These are phyloP conservation scores for Clonostachys rosea DNA, from an alignment of 2,329 filamentous ascomycete genomes.

Conservation along the genomic window DNA sequence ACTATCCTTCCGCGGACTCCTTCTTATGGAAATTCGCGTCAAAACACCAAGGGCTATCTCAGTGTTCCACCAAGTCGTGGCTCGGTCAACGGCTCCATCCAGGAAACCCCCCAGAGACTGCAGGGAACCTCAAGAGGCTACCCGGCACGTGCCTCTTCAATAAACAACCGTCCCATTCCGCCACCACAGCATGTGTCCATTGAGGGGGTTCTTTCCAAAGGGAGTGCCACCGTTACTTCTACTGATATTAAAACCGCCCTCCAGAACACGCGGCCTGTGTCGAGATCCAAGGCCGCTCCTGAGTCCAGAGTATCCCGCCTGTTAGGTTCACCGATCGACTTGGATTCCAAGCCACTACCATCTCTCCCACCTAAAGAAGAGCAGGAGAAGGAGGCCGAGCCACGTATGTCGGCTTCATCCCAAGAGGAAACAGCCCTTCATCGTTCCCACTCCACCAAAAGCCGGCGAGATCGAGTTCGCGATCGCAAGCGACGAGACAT, in stretches of 20 bases:
- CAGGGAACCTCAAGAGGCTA: too few relatives aligned
- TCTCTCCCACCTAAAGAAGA: not conserved
- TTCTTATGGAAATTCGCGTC: not conserved
- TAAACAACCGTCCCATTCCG: not conserved
- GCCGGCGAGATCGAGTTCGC: slow-evolving; percentile 28
- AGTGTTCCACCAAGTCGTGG: not conserved
- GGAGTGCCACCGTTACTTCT: not conserved
- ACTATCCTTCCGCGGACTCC: too few relatives aligned
- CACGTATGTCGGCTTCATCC: not conserved
- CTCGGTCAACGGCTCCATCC: not conserved
- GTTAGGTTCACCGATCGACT: too few relatives aligned
- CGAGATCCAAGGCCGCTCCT: too few relatives aligned
- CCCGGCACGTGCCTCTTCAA: too few relatives aligned
- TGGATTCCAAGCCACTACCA: not conserved
- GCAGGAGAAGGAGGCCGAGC: slow-evolving; percentile 2
- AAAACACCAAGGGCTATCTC: not conserved
- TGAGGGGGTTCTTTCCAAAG: not conserved
- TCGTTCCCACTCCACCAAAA: slow-evolving; percentile 14
- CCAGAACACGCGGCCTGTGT: too few relatives aligned
- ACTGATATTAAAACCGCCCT: too few relatives aligned
- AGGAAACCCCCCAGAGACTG: not conserved
- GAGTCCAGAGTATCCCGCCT: too few relatives aligned
- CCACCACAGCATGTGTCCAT: not conserved
- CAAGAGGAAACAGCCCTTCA: slow-evolving; percentile 7
- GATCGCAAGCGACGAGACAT: slow-evolving; percentile 33